These are phyloP conservation scores for Antitrichia curtipendula DNA, from an alignment of 225 moss, liverwort and hornwort genomes.

Conservation along the genomic window DNA sequence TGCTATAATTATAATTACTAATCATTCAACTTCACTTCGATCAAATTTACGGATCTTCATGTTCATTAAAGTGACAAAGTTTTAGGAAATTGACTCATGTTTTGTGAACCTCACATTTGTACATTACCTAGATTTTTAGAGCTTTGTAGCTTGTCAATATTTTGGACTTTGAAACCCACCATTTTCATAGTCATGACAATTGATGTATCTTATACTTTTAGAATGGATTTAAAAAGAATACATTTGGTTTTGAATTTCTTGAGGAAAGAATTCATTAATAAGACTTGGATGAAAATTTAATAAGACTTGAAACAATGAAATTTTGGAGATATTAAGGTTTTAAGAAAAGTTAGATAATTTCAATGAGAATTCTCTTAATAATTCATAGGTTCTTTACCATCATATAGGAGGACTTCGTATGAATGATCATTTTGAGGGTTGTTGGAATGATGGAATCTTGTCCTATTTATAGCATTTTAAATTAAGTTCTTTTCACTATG, in stretches of 20 bases:
- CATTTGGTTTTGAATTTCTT: background rate
- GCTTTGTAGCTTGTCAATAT: background rate
- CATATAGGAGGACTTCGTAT: no score
- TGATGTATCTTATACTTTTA: background rate
- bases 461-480: no score
- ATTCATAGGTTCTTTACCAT: background rate
- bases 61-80: rapidly evolving
- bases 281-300: background rate
- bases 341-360: background rate
- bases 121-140: background rate
- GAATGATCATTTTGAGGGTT: background rate
- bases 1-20: rapidly evolving
- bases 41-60: background rate
- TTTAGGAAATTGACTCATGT: background rate
- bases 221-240: background rate
- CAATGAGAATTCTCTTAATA: no score
- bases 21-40: background rate
- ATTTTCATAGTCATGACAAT: background rate
- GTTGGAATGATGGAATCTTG: background rate
- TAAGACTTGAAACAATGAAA: background rate
- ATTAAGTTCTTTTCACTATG: no score
- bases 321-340: no score
- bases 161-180: rapidly evolving
- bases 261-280: background rate
- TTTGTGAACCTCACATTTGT: background rate